These are phyloP conservation scores for Globisporangium camurandrum DNA, from an alignment of 352 stramenopile genomes.

Conservation along the genomic window DNA sequence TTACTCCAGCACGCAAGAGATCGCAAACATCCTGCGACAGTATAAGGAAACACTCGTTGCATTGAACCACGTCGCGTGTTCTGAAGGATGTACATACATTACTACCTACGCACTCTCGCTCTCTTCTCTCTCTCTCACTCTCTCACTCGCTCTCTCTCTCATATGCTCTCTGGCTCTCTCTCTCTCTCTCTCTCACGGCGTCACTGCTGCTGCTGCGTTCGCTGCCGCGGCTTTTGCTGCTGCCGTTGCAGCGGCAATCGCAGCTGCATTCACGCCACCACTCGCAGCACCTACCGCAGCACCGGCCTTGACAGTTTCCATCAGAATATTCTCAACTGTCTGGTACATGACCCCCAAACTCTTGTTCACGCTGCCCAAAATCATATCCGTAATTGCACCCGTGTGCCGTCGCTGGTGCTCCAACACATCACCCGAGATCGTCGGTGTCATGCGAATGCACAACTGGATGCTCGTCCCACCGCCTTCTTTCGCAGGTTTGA, in stretches of 20 bases:
- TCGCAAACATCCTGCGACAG: no score
- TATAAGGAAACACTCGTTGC: no score
- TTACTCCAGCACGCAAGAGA: no score
- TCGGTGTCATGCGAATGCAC: conserved; percentile 43
- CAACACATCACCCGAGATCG: conserved; percentile 14
- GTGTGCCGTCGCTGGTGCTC: conserved; percentile 15
- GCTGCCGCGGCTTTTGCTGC: background rate
- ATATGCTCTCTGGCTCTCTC: background rate
- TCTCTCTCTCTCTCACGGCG: background rate
- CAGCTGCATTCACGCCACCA: background rate
- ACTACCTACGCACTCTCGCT: no score
- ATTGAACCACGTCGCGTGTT: no score
- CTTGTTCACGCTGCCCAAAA: conserved; percentile 34
- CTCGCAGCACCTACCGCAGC: conserved; percentile 10
- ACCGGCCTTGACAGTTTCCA: conserved; percentile 18
- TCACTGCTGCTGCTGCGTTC: no score
- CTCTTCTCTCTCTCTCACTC: no score
- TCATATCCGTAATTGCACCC: conserved; percentile 34
- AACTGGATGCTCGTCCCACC: conserved; percentile 34
- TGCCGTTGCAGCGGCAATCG: background rate
- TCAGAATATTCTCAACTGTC: conserved; percentile 48
- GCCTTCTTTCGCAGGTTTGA: conserved; percentile 11
- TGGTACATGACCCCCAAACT: conserved; percentile 41
- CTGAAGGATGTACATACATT: no score
- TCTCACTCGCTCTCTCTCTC: no score